phyloP scores from a whole-genome alignment of 192 early-diverging fungal species.

The Tieghemiomyces parasiticus region DNA sequence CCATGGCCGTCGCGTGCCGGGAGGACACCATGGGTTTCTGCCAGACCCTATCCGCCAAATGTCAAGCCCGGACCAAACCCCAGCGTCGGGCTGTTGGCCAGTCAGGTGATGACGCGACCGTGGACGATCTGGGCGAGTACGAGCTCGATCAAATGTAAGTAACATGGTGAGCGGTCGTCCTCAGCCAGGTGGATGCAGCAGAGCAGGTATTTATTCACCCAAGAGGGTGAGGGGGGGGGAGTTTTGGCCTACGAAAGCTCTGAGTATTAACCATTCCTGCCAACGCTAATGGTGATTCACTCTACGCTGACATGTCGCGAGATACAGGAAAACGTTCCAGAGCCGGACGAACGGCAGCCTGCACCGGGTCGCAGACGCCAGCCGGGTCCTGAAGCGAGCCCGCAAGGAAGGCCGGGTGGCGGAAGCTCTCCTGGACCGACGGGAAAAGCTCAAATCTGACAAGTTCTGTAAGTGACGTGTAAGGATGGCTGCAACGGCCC shows the following conservation, averaged over 20 bases:
- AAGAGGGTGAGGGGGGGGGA: not conserved
- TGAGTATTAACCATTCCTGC: not conserved
- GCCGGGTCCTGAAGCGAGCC: slow-evolving; percentile 5
- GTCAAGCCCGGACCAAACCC: not conserved
- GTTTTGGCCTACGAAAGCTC: not conserved
- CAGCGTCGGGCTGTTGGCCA: not conserved
- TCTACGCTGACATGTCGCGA: not conserved
- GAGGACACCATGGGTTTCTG: not conserved
- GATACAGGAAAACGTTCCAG: slow-evolving; percentile 7
- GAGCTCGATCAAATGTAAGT: not conserved
- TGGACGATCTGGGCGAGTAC: not conserved
- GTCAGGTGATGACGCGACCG: not conserved
- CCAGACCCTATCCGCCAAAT: not conserved
- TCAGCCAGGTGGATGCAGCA: not conserved
- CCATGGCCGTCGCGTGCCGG: not conserved
- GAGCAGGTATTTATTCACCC: not conserved
- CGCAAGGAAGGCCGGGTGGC: slow-evolving; percentile 15
- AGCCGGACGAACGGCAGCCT: slow-evolving; percentile 14
- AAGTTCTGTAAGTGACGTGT: slow-evolving; percentile 13
- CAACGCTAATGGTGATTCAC: not conserved
- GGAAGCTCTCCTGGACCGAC: slow-evolving; percentile 16
- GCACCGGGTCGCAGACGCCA: not conserved
- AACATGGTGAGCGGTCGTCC: not conserved
- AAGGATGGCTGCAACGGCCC: not conserved
- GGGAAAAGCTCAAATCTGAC: slow-evolving; percentile 16